Base-by-base conservation (phyloP, 2,329 filamentous ascomycete species). In the Talaromyces funiculosus region DNA sequence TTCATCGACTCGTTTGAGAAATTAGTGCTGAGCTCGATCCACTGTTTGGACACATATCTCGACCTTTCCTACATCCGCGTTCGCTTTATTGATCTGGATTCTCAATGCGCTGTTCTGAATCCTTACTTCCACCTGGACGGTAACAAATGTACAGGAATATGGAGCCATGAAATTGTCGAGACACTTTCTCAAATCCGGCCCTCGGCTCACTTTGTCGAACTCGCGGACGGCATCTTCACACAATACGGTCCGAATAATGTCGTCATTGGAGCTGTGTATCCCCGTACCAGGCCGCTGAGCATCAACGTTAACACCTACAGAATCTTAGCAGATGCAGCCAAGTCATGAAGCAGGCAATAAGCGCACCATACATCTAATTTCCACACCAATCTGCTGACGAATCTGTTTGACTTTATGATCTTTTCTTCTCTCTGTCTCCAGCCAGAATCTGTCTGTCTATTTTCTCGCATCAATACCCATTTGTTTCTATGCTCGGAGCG, bases 1-100 rank as follows among this genome's bases (percentile, higher is more conserved):
- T 92, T 91, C 64, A 90, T 91, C 65, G 78, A 81, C 24, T 83
- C 86, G 0, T 91, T 91, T 66, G 88, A 90, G 72, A 80, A 81
- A 61, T 77, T 91, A 10, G 86, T 91, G 3, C 65, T 89, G 2
- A 80, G 84, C 1, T 86, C 83, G 0, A 83, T 90, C 33, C 80
- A 81, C 53, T 81, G 86, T 3, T 73, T 91, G 49, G 80, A 81
- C 14, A 80, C 78, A 31, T 80, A 90, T 53, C 80, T 81, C 57
- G 75, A 78, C n/a, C 73, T 92, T 33, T 77, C 85, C 47, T 84
- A 85, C 70, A 72, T 92, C 64, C 81, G 88, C 61, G 90, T 91
- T 67, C 85, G 88, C 59, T 91, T 89, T 67, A 86, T 91, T 57
- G 88, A 91, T 72, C 78, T 91, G 5, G 88, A 91, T 69, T 89